Evolutionary conservation across 2,329 filamentous ascomycete genomes (phyloP).

Genomic region (Chaetomium sp.): DNA sequence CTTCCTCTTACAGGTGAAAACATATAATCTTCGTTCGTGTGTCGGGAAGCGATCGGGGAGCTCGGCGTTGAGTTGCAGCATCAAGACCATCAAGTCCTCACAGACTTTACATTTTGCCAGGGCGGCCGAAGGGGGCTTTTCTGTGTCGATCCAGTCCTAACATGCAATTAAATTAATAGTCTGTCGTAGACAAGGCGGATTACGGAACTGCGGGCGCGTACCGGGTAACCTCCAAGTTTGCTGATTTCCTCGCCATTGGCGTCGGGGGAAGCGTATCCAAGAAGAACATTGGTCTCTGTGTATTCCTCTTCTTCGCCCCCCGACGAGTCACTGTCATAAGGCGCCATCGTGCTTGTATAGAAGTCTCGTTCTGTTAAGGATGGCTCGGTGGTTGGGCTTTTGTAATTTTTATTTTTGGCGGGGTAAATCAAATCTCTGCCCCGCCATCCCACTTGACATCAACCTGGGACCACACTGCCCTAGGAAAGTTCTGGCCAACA

Average conservation of each 20-base stretch:
- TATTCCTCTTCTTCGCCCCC: constrained; percentile 61
- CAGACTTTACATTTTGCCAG: constrained; percentile 84
- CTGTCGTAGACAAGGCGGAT: not conserved
- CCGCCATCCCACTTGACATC: constrained; percentile 16
- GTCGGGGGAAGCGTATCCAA: constrained; percentile 83
- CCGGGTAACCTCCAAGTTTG: constrained; percentile 79
- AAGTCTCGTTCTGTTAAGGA: not conserved
- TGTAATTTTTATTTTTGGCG: constrained; percentile 21
- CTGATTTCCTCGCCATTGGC: constrained; percentile 76
- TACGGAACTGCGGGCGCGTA: constrained; percentile 42
- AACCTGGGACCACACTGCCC: too few relatives aligned
- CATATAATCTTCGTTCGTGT: constrained; percentile 81
- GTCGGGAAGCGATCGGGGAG: constrained; percentile 78
- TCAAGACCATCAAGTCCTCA: constrained; percentile 72
- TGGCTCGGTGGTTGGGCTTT: too few relatives aligned
- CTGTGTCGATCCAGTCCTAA: constrained; percentile 77
- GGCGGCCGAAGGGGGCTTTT: constrained; percentile 63
- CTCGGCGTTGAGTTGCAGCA: constrained; percentile 88
- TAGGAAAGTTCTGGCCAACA: too few relatives aligned
- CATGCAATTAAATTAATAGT: constrained; percentile 16
- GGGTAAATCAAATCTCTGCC: constrained; percentile 20
- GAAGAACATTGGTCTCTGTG: constrained; percentile 77
- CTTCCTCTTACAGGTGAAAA: constrained; percentile 74
- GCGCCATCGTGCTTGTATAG: constrained; percentile 47
- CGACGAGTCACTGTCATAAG: constrained; percentile 84